These are phyloP conservation scores for Trichoderma oligosporum DNA, from an alignment of 2,329 filamentous ascomycete species.

Conservation along the genomic window DNA sequence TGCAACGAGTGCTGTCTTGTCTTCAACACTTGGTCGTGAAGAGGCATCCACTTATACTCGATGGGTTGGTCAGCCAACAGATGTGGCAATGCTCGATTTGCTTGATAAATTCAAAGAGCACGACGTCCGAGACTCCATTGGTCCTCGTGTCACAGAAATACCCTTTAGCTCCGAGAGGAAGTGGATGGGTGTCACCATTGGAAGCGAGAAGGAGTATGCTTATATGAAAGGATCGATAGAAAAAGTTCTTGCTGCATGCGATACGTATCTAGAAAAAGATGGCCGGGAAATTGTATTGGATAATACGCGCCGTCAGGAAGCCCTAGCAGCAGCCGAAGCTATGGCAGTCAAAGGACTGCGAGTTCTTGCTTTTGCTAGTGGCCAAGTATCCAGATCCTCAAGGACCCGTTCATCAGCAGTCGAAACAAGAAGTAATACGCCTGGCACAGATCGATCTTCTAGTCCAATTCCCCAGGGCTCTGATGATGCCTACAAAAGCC, in stretches of 20 bases:
- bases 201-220: conserved; percentile 69
- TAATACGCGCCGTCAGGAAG: conserved; percentile 67
- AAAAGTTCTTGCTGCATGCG: conserved; percentile 77
- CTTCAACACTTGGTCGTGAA: conserved; percentile 68
- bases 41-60: conserved; percentile 66
- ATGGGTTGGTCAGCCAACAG: conserved; percentile 95
- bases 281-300: conserved; percentile 85
- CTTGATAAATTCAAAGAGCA: conserved; percentile 88
- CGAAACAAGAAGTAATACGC: conserved; percentile 50
- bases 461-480: conserved; percentile 41
- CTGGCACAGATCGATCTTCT: conserved; percentile 38
- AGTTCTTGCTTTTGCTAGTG: conserved; percentile 91
- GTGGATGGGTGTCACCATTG: conserved; percentile 97
- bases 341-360: conserved; percentile 89
- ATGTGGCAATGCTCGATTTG: conserved; percentile 93
- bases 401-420: conserved; percentile 38
- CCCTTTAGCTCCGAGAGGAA: conserved; percentile 97
- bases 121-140: conserved; percentile 81
- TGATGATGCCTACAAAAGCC: conserved; percentile 74
- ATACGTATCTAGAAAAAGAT: conserved; percentile 83
- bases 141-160: conserved; percentile 76
- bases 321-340: conserved; percentile 70
- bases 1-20: conserved; percentile 70
- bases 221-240: conserved; percentile 97
- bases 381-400: conserved; percentile 53